These are phyloP conservation scores for Hanseniaspora vineae DNA, from an alignment of 805 yeast genomes.

Conservation along the genomic window DNA sequence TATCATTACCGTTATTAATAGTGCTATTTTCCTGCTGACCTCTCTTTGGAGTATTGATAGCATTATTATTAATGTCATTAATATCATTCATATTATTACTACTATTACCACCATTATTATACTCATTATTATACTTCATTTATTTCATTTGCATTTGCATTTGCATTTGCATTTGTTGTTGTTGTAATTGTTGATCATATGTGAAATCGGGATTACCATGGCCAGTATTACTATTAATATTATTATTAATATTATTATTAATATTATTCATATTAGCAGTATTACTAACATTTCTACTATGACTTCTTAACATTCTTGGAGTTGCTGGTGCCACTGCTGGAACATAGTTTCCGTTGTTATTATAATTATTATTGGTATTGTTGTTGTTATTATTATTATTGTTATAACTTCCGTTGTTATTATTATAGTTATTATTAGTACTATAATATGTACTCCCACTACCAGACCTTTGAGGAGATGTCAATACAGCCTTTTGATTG, in stretches of 20 bases:
- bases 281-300: background rate
- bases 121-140: too few species aligned
- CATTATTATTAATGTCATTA: too few species aligned
- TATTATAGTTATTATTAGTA: background rate
- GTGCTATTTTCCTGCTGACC: background rate
- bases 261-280: background rate
- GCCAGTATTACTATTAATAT: background rate
- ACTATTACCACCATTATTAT: too few species aligned
- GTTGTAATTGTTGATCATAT: background rate
- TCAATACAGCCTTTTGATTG: background rate
- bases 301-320: constrained; percentile 22
- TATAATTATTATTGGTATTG: background rate
- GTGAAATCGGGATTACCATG: background rate
- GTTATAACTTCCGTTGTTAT: background rate
- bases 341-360: background rate
- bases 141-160: too few species aligned
- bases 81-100: too few species aligned
- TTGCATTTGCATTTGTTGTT: background rate
- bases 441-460: background rate
- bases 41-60: background rate
- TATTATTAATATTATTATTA: background rate
- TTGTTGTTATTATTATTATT: background rate
- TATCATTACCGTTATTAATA: background rate
- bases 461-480: background rate
- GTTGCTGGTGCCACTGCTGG: constrained; percentile 22